These are phyloP conservation scores for Scytalidium lignicola DNA, from an alignment of 2,329 filamentous ascomycete species.

Conservation along the genomic window DNA sequence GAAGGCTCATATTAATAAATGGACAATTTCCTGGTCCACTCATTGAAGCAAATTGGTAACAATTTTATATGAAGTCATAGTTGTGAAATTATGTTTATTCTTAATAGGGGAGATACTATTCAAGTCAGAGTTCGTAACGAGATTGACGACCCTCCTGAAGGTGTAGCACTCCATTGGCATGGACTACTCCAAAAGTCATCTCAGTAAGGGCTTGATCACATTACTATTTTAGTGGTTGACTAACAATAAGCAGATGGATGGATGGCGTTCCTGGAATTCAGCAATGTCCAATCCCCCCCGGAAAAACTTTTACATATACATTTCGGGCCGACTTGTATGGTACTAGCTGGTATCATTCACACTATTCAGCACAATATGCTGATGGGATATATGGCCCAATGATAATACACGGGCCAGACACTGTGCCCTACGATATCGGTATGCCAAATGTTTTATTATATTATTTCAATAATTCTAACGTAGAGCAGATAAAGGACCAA, in stretches of 20 bases:
- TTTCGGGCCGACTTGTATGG: conserved; percentile 4
- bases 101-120: conserved; percentile 32
- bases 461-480: too few relatives aligned
- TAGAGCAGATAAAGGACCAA: conserved; percentile 8
- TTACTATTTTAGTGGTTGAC: too few relatives aligned
- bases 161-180: conserved; percentile 35
- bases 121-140: conserved; percentile 65
- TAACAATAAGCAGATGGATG: conserved; percentile 24
- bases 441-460: not conserved
- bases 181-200: conserved; percentile 36
- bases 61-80: not conserved
- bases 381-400: conserved; percentile 51
- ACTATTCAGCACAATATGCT: conserved; percentile 11
- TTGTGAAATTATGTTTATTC: not conserved
- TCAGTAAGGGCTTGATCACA: too few relatives aligned
- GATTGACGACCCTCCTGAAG: conserved; percentile 36
- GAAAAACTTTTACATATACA: conserved; percentile 1
- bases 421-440: conserved; percentile 47
- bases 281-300: conserved; percentile 30
- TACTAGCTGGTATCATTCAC: conserved; percentile 5
- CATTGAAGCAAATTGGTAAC: conserved; percentile 54
- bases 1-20: conserved; percentile 44
- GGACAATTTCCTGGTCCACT: conserved; percentile 61
- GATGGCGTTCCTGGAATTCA: conserved; percentile 37
- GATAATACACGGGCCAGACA: conserved; percentile 51